Evolutionary conservation across 495 filamentous ascomycete species (phyloP).

Genomic region (Immersiella caudata): DNA sequence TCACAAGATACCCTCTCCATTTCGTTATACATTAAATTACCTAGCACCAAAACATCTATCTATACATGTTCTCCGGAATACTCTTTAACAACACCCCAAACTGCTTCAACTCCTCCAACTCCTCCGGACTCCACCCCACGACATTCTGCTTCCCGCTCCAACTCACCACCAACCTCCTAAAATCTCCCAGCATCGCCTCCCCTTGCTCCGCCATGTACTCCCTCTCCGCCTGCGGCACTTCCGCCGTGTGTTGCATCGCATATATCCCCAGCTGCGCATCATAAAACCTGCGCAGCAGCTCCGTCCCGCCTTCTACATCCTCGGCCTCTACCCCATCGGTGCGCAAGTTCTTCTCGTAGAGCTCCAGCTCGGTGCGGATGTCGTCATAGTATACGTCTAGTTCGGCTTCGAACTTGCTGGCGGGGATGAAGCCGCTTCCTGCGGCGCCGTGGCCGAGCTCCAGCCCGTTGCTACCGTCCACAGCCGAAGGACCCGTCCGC

Average conservation of each 20-base stretch:
- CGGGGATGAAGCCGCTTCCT: neutral
- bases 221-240: neutral
- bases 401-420: neutral
- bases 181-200: neutral
- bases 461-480: neutral
- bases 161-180: neutral
- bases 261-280: constrained; percentile 3
- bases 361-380: constrained; percentile 11
- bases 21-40: too few species aligned
- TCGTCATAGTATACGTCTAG: constrained; percentile 14
- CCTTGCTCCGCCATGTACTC: neutral
- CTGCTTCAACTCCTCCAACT: neutral
- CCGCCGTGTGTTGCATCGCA: neutral
- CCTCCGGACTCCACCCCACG: neutral
- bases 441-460: neutral
- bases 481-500: too few species aligned
- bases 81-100: neutral
- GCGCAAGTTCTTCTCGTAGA: constrained; percentile 15
- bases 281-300: constrained; percentile 22
- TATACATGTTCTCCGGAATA: neutral
- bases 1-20: too few species aligned
- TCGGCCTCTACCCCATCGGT: constrained; percentile 1
- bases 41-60: too few species aligned
- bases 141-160: neutral
- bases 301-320: constrained; percentile 15